Conservation (phyloP, 176 grass and related monocot genomes). For the Stipa capillata region DNA sequence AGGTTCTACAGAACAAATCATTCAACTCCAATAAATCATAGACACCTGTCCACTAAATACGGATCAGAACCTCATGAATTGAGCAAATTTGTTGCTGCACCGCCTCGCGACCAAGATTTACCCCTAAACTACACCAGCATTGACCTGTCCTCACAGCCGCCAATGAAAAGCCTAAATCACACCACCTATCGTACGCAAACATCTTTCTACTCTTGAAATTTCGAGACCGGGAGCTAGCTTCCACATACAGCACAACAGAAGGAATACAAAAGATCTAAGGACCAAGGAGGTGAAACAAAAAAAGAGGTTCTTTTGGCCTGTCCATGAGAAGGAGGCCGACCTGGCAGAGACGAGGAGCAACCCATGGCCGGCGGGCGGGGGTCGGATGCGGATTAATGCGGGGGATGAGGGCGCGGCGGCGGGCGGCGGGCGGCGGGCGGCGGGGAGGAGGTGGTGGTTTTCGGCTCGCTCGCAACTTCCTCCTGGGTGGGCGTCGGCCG, state of each 20-base stretch:
- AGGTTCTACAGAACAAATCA: not conserved
- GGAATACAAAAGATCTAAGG: not conserved
- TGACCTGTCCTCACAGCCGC: not conserved
- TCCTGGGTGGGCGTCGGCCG: no score
- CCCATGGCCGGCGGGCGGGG: not conserved
- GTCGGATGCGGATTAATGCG: not conserved
- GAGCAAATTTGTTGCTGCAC: not conserved
- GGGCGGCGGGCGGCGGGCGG: not conserved
- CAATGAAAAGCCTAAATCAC: not conserved
- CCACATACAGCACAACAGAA: not conserved
- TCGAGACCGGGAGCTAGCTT: not conserved
- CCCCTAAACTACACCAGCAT: constrained; percentile 7
- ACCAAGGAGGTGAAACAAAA: not conserved
- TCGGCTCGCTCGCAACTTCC: not conserved
- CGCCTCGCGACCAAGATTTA: not conserved
- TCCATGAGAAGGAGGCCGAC: not conserved
- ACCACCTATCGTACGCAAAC: no score
- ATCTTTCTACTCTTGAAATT: not conserved
- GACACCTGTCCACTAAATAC: not conserved
- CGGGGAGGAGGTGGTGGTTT: not conserved
- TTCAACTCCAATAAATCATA: not conserved
- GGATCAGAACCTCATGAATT: not conserved
- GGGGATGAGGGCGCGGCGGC: not conserved
- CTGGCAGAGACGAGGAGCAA: constrained; percentile 30
- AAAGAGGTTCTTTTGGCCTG: not conserved